These are phyloP conservation scores for Penicillium waksmanii DNA, from an alignment of 495 filamentous ascomycete species.

Conservation along the genomic window DNA sequence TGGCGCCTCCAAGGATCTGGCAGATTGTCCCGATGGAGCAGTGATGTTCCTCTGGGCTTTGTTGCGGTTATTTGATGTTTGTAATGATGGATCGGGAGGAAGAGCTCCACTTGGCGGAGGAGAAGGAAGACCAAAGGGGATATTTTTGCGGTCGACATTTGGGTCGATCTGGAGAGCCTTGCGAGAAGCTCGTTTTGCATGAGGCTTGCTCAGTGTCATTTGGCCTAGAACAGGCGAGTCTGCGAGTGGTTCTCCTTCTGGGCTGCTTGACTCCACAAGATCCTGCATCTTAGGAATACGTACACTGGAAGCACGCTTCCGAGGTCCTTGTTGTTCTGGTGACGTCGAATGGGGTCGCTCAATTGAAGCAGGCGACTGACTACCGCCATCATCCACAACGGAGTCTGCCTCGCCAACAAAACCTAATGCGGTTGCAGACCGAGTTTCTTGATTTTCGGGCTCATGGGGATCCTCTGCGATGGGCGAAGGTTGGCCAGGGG, in stretches of 20 bases:
- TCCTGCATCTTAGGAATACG: conserved; percentile 24
- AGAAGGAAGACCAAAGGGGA: conserved; percentile 36
- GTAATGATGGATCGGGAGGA: conserved; percentile 28
- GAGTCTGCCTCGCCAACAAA: conserved; percentile 14
- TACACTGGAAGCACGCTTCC: conserved; percentile 23
- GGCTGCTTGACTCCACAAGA: conserved; percentile 2
- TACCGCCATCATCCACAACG: conserved; percentile 17
- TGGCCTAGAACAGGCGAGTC: conserved; percentile 32
- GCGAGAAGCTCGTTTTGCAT: conserved; percentile 16
- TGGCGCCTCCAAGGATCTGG: conserved; percentile 12
- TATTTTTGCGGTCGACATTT: conserved; percentile 21
- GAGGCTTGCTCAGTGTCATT: conserved; percentile 3
- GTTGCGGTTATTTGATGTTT: conserved; percentile 11
- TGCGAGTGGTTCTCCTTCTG: conserved; percentile 19
- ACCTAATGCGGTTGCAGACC: conserved; percentile 19
- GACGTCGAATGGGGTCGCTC: conserved; percentile 23
- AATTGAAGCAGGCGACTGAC: conserved; percentile 11
- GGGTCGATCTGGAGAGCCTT: conserved; percentile 26
- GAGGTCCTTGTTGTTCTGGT: conserved; percentile 17
- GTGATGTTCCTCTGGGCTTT: conserved; percentile 24
- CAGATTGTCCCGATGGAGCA: conserved; percentile 13
- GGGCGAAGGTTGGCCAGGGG: conserved; percentile 19
- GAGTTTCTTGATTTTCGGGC: conserved; percentile 6
- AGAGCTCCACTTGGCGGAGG: conserved; percentile 37
- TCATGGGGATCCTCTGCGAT: conserved; percentile 25